phyloP scores from a whole-genome alignment of 202 grass and related monocot genomes.

The Zoysia matrella region DNA sequence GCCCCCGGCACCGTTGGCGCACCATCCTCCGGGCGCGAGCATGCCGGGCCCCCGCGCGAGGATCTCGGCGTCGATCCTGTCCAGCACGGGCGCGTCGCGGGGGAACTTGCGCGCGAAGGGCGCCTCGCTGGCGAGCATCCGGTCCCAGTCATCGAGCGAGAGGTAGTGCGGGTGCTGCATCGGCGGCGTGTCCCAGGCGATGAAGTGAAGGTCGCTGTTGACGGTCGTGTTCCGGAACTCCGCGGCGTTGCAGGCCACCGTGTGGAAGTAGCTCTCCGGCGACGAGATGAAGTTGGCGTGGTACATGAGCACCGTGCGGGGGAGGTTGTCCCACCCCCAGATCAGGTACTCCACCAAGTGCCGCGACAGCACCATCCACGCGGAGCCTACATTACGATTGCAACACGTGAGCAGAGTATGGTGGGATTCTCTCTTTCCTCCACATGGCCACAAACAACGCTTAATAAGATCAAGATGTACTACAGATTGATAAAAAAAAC shows the following conservation, averaged over 20 bases:
- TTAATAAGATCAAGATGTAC: too few species aligned
- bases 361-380: slow-evolving; percentile 81
- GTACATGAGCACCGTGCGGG: slow-evolving; percentile 84
- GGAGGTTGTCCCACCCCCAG: slow-evolving; percentile 94
- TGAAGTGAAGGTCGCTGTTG: slow-evolving; percentile 83
- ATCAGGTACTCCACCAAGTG: slow-evolving; percentile 87
- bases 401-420: too few species aligned
- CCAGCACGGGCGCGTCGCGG: slow-evolving; percentile 62
- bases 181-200: slow-evolving; percentile 89
- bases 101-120: slow-evolving; percentile 88
- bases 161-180: slow-evolving; percentile 90
- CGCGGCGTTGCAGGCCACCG: slow-evolving; percentile 76
- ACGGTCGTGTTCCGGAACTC: slow-evolving; percentile 83
- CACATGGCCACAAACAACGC: too few species aligned
- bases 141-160: slow-evolving; percentile 56
- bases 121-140: slow-evolving; percentile 65
- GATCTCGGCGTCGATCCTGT: slow-evolving; percentile 71
- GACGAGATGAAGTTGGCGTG: slow-evolving; percentile 93
- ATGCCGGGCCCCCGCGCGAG: slow-evolving; percentile 38
- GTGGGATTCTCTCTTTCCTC: too few species aligned
- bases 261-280: slow-evolving; percentile 92
- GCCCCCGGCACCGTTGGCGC: slow-evolving; percentile 8
- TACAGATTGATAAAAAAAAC: too few species aligned
- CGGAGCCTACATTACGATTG: slow-evolving; percentile 54
- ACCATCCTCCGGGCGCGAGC: slow-evolving; percentile 76